Evolutionary conservation across 768 basidiomycete species (phyloP), one percentile per base, ranked within the genome.

Genomic region (Solioccasus polychromus): DNA sequence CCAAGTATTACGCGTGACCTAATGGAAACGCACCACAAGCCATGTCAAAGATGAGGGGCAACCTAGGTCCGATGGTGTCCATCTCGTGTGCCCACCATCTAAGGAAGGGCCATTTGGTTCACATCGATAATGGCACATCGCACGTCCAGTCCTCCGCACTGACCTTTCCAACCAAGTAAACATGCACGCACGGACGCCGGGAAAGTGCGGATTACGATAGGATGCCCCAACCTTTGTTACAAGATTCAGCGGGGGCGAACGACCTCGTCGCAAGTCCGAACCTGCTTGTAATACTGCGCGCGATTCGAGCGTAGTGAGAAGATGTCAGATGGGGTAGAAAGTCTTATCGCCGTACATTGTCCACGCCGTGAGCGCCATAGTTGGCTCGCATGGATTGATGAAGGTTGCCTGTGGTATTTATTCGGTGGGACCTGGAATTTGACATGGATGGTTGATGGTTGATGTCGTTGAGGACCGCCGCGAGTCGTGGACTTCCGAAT

Each of bases 121-220:
- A 41, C 15, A n/a, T 38, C 26, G n/a, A n/a, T n/a, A n/a, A n/a
- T n/a, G n/a, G n/a, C n/a, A n/a, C n/a, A n/a, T n/a, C 17, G 20
- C 31, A 32, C 17, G 1, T 3, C 17, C 11, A 28, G 10, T n/a
- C 11, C 23, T 48, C 17, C 35, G 5, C 32, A 50, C 62, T 45
- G 44, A 75, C 79, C 67, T 72, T 59, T 74, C 76, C 17, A 82
- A 60, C 78, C 77, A 79, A 22, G 71, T 57, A 50, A 74, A 74
- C 18, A 81, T 63, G 58, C 75, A 76, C 23, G 73, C 74, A 46
- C 78, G 73, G 42, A 86, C 72, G 6, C 82, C 83, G 2, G 80
- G 82, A 51, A 79, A 85, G 64, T 86, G 85, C 0, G 85, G 83
- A 56, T 87, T 87, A 11, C 84, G 77, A 63, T 88, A 86, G 9